Evolutionary conservation across 108 stramenopile genomes (phyloP).

Genomic region (Discostella stelligeroides): DNA sequence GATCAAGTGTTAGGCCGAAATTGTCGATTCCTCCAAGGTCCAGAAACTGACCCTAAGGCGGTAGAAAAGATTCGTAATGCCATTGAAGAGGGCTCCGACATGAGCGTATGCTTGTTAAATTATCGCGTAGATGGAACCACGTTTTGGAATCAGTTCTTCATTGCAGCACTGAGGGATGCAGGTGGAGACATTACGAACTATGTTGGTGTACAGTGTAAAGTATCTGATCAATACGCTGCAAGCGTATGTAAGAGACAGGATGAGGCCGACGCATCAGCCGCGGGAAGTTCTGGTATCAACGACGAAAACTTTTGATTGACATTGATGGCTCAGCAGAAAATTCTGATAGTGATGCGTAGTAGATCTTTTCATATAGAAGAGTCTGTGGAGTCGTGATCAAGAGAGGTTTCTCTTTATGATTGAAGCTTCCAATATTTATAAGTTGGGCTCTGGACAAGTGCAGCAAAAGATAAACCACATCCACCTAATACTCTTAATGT

Average conservation of each 20-base stretch:
- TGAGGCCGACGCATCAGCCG: slow-evolving; percentile 52
- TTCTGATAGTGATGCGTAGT: no score
- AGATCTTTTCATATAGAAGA: no score
- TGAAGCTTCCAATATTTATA: no score
- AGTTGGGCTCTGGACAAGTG: no score
- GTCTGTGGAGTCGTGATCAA: no score
- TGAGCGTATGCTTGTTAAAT: slow-evolving; percentile 93
- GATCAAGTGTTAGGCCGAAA: slow-evolving; percentile 94
- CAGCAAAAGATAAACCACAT: no score
- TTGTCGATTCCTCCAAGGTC: slow-evolving; percentile 95
- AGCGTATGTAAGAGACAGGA: slow-evolving; percentile 86
- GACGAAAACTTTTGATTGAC: slow-evolving; percentile 2
- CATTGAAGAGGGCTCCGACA: slow-evolving; percentile 89
- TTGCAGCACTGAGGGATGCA: slow-evolving; percentile 92
- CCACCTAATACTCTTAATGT: no score
- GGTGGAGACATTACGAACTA: slow-evolving; percentile 93
- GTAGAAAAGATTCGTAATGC: slow-evolving; percentile 93
- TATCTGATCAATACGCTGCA: slow-evolving; percentile 86
- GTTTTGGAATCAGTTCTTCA: slow-evolving; percentile 99
- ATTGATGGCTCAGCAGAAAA: no score
- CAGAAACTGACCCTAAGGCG: slow-evolving; percentile 94
- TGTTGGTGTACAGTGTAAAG: slow-evolving; percentile 98
- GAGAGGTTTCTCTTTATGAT: no score
- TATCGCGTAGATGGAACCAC: slow-evolving; percentile 96
- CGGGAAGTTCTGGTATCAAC: not conserved